phyloP scores from a whole-genome alignment of 2,329 filamentous ascomycete genomes.

The Ascochyta rabiei region DNA sequence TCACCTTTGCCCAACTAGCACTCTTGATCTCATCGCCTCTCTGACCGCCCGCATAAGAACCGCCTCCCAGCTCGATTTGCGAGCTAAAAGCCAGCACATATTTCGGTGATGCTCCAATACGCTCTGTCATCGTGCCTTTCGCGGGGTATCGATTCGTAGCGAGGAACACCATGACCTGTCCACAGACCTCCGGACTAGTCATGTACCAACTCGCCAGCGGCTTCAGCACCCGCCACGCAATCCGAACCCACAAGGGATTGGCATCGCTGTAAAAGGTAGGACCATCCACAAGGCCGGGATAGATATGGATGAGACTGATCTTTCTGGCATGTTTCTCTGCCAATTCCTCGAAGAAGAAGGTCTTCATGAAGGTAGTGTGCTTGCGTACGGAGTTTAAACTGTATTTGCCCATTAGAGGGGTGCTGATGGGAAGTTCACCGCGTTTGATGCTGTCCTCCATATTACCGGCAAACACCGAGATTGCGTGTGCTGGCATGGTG shows the following conservation, averaged over 20 bases:
- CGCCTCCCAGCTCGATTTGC: constrained; percentile 31
- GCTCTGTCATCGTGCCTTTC: constrained; percentile 14
- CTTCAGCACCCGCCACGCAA: constrained; percentile 32
- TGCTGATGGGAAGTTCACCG: constrained; percentile 38
- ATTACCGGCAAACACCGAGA: constrained; percentile 45
- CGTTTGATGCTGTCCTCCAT: constrained; percentile 35
- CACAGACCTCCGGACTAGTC: constrained; percentile 34
- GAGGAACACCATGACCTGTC: constrained; percentile 41
- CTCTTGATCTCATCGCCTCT: constrained; percentile 27
- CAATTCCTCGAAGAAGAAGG: constrained; percentile 37
- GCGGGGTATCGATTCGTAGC: constrained; percentile 33
- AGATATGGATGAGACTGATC: constrained; percentile 40
- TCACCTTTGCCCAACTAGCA: constrained; percentile 26
- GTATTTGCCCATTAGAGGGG: constrained; percentile 27
- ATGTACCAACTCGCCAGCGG: constrained; percentile 32
- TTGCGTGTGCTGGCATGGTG: constrained; percentile 29
- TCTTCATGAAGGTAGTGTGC: constrained; percentile 42
- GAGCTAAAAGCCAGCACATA: constrained; percentile 22
- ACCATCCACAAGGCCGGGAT: constrained; percentile 43
- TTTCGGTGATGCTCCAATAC: background rate
- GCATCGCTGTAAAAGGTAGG: constrained; percentile 32
- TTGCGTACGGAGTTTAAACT: constrained; percentile 34
- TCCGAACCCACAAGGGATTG: constrained; percentile 39
- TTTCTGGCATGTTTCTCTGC: constrained; percentile 29
- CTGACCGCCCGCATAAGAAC: constrained; percentile 33